Base-by-base conservation (phyloP, 345 rosid genomes). In the Eucalyptus melliodora region DNA sequence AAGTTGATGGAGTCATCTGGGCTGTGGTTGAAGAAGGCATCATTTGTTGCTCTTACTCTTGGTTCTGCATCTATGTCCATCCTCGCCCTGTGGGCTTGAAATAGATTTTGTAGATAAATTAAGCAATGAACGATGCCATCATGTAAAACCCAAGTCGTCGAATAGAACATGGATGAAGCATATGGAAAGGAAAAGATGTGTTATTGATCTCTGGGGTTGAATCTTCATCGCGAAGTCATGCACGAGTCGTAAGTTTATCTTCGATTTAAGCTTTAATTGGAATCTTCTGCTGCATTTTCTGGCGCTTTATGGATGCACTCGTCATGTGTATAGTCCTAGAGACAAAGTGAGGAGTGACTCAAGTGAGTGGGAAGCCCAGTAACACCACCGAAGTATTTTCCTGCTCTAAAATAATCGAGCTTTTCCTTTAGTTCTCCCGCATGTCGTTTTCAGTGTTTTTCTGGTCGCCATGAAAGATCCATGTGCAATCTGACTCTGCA, bases 21-120 rank as follows among this genome's bases (percentile, higher is more conserved):
- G 85, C 85, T 83, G 13, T 91, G 93, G 94, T 88, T 97, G 91
- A 97, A 96, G 95, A 97, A 97, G 91, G 91, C 92, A 6, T 97
- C 98, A 69, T 97, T 92, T 67, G 44, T 97, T 69, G 96, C 97
- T 50, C 91, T 97, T 50, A 85, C 89, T 67, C 92, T 96, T 13
- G 99, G 99, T 89, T 97, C 99, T 81, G 92, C 95, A 17, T 92
- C 95, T 50, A 97, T 97, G 99, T 97, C 99, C 65, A 91, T 97
- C 65, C 99, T 97, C 89, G 99, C 99, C 51, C 92, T 97, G 9
- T 97, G 99, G 99, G 99, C 99, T 91, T 97, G 90, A 91, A 92
- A 16, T 31, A 60, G 15, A 17, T 8, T 44, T 49, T 45, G 62
- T 42, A 59, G 40, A 16, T 26, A 44, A 56, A 50, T 31, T 59